phyloP scores from a whole-genome alignment of 805 yeast species.

The Phaffomyces opuntiae region DNA sequence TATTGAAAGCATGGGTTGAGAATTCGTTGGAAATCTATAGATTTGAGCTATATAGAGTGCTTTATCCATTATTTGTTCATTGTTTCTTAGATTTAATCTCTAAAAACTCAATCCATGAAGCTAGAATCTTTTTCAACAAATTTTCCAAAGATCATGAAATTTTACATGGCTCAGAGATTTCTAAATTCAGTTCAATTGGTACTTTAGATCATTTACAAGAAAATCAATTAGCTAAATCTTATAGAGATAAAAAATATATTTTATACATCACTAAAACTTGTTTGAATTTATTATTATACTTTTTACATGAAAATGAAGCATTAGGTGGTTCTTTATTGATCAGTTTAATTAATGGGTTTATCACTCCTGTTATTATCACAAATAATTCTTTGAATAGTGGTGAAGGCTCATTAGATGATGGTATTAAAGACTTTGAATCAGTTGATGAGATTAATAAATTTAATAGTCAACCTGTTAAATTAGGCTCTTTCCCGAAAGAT shows the following conservation, averaged over 20 bases:
- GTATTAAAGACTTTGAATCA: constrained; percentile 25
- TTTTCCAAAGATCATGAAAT: constrained; percentile 67
- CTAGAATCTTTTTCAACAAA: constrained; percentile 69
- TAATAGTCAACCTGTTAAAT: constrained; percentile 65
- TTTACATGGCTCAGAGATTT: constrained; percentile 72
- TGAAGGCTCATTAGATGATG: constrained; percentile 35
- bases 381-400: constrained; percentile 5
- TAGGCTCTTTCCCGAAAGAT: constrained; percentile 83
- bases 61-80: constrained; percentile 92
- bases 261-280: constrained; percentile 77
- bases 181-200: constrained; percentile 64
- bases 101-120: constrained; percentile 51
- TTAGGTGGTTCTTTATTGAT: constrained; percentile 87
- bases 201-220: constrained; percentile 77
- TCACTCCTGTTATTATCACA: constrained; percentile 40
- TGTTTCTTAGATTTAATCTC: constrained; percentile 73
- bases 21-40: constrained; percentile 84
- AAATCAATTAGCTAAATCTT: constrained; percentile 73
- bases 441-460: constrained; percentile 46
- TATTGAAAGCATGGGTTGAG: constrained; percentile 84
- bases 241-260: constrained; percentile 64
- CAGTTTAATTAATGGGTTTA: constrained; percentile 77
- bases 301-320: constrained; percentile 85
- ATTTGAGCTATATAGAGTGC: constrained; percentile 75
- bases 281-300: constrained; percentile 74